Conservation (phyloP, 768 basidiomycete species). For the Rhizopogon roseolus region DNA sequence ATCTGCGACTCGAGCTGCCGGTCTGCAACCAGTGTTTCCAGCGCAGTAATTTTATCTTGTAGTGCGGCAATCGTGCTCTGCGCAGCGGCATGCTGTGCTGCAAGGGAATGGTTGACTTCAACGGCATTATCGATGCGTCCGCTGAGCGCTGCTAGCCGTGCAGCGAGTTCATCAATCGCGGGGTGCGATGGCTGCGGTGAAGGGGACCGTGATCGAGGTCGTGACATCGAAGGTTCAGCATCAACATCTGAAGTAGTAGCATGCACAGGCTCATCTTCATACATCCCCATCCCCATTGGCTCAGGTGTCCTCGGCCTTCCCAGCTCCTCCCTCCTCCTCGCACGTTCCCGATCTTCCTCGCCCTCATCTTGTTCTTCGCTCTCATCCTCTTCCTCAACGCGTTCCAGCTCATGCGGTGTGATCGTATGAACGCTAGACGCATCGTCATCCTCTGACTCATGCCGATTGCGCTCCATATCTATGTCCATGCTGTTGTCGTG, state of each 20-base stretch:
- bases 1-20: slow-evolving; percentile 36
- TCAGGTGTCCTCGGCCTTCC: slow-evolving; percentile 80
- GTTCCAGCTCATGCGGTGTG: slow-evolving; percentile 62
- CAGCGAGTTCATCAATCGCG: slow-evolving; percentile 53
- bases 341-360: slow-evolving; percentile 45
- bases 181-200: slow-evolving; percentile 23
- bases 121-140: slow-evolving; percentile 74
- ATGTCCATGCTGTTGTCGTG: slow-evolving; percentile 6
- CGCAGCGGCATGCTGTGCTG: slow-evolving; percentile 73
- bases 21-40: slow-evolving; percentile 66
- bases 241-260: slow-evolving; percentile 25
- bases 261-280: slow-evolving; percentile 28
- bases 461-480: slow-evolving; percentile 10
- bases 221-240: slow-evolving; percentile 20
- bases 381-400: slow-evolving; percentile 74
- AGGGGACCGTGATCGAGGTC: slow-evolving; percentile 10
- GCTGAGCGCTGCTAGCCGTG: slow-evolving; percentile 57
- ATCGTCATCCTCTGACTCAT: slow-evolving; percentile 59
- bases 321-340: slow-evolving; percentile 44
- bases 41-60: slow-evolving; percentile 59
- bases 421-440: slow-evolving; percentile 68
- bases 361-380: slow-evolving; percentile 38
- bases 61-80: slow-evolving; percentile 67
- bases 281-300: slow-evolving; percentile 57
- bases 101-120: slow-evolving; percentile 65